Evolutionary conservation across 441 rosid species (phyloP), one percentile per base, ranked within the genome.

Genomic region (Bruguiera hainesii): DNA sequence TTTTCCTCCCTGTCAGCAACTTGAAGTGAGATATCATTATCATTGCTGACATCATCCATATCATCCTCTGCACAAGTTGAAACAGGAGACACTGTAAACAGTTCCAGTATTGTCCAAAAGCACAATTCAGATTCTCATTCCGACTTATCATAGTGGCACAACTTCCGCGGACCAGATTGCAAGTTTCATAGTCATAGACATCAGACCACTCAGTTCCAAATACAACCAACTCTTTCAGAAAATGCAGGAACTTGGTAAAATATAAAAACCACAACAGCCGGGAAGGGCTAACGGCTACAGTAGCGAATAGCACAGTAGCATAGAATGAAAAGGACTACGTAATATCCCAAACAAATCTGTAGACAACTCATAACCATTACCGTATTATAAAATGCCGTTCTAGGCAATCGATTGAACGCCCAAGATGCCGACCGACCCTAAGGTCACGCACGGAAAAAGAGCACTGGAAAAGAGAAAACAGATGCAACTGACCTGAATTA

Each of bases 31-130:
- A 59, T 65, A 23, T 59, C 76, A 11, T 66, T 42, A 7, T 71
- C 76, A 64, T 73, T 35, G 71, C 66, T 26, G 61, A 71, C 79
- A 64, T 80, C 84, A 61, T 81, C 85, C 61, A 63, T 66, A 61
- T 78, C 92, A 78, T 68, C 78, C 63, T 84, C 96, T 85, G 78
- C 72, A 74, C 71, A 39, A 42, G 65, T n/a, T 39, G 33, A 49
- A 63, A 49, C 46, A 66, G 57, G 11, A 37, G 28, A 67, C 65
- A 63, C 60, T 30, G 39, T 23, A 63, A 67, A 71, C 59, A 1
- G 21, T 30, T 48, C 60, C 21, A 64, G 64, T 51, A 50, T 63
- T 52, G 67, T 16, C 58, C 65, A 72, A 23, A 15, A 48, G 26
- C 25, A 25, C n/a, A 75, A 56, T 26, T 62, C 48, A 65, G 18